Evolutionary conservation across 495 filamentous ascomycete genomes (phyloP).

Genomic region (Lichina pygmaea): DNA sequence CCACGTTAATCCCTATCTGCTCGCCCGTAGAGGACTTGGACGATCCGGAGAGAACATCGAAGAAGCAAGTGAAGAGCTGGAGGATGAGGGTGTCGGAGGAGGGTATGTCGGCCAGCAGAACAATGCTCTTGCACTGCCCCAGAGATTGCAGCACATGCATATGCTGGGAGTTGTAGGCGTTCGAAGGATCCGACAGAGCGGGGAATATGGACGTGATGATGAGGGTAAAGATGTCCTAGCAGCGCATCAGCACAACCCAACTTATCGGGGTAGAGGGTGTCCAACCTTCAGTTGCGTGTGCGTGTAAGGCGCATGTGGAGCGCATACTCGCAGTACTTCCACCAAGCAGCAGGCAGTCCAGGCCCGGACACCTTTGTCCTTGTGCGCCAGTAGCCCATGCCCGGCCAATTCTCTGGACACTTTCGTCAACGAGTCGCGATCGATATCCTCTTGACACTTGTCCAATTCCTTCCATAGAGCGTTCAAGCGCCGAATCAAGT

Average conservation of each 20-base stretch:
- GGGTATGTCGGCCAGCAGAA: slow-evolving; percentile 77
- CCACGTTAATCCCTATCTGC: slow-evolving; percentile 65
- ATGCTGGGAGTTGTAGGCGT: slow-evolving; percentile 81
- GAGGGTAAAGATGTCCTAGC: slow-evolving; percentile 80
- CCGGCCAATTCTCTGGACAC: slow-evolving; percentile 76
- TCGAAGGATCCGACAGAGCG: slow-evolving; percentile 60
- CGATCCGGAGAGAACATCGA: slow-evolving; percentile 70
- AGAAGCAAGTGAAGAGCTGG: slow-evolving; percentile 61
- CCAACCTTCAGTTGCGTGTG: slow-evolving; percentile 66
- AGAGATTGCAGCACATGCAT: slow-evolving; percentile 72
- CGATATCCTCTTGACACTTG: slow-evolving; percentile 67
- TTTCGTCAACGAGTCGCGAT: slow-evolving; percentile 49
- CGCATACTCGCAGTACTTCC: slow-evolving; percentile 80
- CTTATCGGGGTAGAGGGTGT: background rate
- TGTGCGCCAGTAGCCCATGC: slow-evolving; percentile 60
- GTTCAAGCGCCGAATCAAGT: slow-evolving; percentile 57
- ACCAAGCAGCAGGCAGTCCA: slow-evolving; percentile 74
- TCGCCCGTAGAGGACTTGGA: slow-evolving; percentile 49
- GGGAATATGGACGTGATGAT: slow-evolving; percentile 63
- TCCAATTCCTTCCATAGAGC: slow-evolving; percentile 62
- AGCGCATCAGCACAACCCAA: background rate
- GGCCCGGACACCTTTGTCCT: slow-evolving; percentile 77
- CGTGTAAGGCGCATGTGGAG: slow-evolving; percentile 87
- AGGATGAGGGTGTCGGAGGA: slow-evolving; percentile 48
- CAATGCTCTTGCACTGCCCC: slow-evolving; percentile 77